Conservation (phyloP, 2,329 filamentous ascomycete genomes). For the Aspergillus sp. region DNA sequence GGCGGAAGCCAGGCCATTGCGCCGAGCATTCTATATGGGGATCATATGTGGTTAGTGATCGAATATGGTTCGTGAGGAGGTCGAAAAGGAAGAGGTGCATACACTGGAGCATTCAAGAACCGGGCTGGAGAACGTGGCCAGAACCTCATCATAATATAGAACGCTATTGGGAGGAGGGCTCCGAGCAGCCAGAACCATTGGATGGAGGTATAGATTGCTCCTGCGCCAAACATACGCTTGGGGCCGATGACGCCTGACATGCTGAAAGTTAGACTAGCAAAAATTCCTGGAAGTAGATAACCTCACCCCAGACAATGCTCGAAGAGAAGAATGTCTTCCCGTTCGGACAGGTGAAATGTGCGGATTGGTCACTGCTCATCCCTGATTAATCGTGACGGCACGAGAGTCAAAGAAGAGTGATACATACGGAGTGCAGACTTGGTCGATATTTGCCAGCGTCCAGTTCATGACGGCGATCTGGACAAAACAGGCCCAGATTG, state of each 20-base stretch:
- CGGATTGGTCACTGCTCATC: slow-evolving; percentile 44
- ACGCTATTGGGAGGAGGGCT: slow-evolving; percentile 60
- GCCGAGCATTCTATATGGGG: slow-evolving; percentile 54
- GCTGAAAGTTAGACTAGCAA: slow-evolving; percentile 63
- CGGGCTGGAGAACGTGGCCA: slow-evolving; percentile 63
- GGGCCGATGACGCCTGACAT: slow-evolving; percentile 71
- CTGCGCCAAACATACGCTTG: slow-evolving; percentile 64
- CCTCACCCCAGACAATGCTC: neutral
- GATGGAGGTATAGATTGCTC: slow-evolving; percentile 62
- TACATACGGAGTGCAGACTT: slow-evolving; percentile 57
- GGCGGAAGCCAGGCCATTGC: slow-evolving; percentile 60
- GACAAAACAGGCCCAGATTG: slow-evolving; percentile 51
- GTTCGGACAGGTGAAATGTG: slow-evolving; percentile 60
- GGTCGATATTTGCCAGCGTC: slow-evolving; percentile 56
- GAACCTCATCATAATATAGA: slow-evolving; percentile 60
- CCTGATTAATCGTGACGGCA: neutral
- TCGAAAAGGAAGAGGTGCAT: neutral
- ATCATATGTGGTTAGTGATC: neutral
- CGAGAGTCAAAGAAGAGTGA: neutral
- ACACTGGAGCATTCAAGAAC: slow-evolving; percentile 65
- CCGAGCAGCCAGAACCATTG: slow-evolving; percentile 73
- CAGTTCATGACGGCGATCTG: slow-evolving; percentile 49
- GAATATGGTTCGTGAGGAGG: too few relatives aligned
- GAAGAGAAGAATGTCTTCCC: slow-evolving; percentile 25
- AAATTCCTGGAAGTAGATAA: slow-evolving; percentile 48